Conservation (phyloP, 2,329 filamentous ascomycete genomes). For the Chrysosphaeria jannelii region DNA sequence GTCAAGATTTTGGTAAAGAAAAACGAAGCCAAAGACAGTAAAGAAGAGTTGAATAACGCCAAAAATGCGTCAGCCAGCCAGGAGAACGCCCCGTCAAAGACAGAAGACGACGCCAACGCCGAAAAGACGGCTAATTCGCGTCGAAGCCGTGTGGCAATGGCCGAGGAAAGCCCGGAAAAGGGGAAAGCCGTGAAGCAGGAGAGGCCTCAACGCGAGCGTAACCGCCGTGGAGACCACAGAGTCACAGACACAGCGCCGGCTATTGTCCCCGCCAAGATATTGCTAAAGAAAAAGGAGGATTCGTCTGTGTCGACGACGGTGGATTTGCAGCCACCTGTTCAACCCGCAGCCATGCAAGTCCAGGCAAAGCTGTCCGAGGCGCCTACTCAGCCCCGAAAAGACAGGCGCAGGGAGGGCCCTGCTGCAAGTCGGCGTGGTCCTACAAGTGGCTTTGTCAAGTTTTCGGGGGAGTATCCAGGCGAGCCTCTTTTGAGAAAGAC, state of each 20-base stretch:
- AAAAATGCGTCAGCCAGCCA: no score
- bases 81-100: no score
- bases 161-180: constrained; percentile 3
- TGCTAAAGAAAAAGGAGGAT: constrained; percentile 12
- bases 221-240: no score
- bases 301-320: constrained; percentile 1
- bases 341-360: neutral
- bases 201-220: no score
- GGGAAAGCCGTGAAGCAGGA: constrained; percentile 3
- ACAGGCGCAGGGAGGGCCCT: no score
- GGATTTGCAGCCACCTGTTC: neutral
- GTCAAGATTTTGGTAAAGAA: constrained; percentile 34
- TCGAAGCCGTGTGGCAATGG: constrained; percentile 1
- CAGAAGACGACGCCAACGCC: constrained; percentile 10
- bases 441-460: constrained; percentile 47
- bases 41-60: no score
- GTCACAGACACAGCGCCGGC: constrained; percentile 1
- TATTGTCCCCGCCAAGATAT: constrained; percentile 7
- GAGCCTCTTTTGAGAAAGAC: constrained; percentile 47
- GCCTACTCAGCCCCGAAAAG: no score
- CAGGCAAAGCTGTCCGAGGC: constrained; percentile 8
- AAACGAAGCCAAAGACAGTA: no score
- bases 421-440: no score
- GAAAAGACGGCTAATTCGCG: neutral
- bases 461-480: constrained; percentile 68